Conservation (phyloP, 768 basidiomycete species). For the Boletus subcaerulescens region DNA sequence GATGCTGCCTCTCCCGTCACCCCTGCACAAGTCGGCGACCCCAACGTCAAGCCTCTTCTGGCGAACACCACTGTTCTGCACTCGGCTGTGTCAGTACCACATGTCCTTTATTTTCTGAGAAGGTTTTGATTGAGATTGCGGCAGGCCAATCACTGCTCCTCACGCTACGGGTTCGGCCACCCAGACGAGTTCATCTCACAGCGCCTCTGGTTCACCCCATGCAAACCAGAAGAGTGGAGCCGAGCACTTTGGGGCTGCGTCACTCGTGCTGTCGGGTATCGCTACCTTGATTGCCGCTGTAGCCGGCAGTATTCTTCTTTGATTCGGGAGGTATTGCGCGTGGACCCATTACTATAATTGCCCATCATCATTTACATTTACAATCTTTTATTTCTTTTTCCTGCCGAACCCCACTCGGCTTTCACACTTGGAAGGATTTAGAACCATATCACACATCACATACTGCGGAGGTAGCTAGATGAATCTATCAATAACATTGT, state of each 20-base stretch:
- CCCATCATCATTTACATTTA: constrained; percentile 2
- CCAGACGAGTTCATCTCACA: constrained; percentile 9
- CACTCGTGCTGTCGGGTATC: constrained; percentile 24
- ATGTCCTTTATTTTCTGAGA: neutral
- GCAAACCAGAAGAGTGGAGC: constrained; percentile 35
- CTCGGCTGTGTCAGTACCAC: constrained; percentile 4
- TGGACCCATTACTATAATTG: constrained; percentile 9
- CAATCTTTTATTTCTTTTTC: neutral
- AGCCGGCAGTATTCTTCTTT: constrained; percentile 23
- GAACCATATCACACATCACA: neutral
- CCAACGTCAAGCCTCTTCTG: constrained; percentile 15
- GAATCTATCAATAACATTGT: constrained; percentile 6
- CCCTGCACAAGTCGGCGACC: constrained; percentile 21
- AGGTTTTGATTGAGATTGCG: neutral
- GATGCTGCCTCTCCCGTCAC: constrained; percentile 28
- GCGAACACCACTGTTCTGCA: constrained; percentile 6
- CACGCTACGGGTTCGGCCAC: neutral
- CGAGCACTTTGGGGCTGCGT: constrained; percentile 20
- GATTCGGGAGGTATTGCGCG: constrained; percentile 1
- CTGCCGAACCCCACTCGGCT: neutral
- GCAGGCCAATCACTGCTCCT: constrained; percentile 4
- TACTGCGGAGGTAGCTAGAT: neutral
- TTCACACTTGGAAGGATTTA: neutral
- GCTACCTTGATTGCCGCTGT: constrained; percentile 21
- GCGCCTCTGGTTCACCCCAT: constrained; percentile 21